Evolutionary conservation across 441 rosid genomes (phyloP).

Genomic region (Pelargonium citronellum): DNA sequence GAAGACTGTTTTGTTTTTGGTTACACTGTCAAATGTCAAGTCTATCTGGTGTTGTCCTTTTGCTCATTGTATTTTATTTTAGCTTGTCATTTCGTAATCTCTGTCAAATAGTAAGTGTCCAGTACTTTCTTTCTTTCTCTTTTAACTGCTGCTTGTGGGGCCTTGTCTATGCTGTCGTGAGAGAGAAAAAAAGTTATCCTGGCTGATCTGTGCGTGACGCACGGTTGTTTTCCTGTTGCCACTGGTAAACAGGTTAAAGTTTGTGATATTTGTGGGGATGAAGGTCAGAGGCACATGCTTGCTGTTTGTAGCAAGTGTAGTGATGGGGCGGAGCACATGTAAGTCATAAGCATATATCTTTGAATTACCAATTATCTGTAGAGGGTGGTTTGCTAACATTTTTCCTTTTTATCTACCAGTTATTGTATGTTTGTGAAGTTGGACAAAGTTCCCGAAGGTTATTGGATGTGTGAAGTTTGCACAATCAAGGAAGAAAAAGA

Average conservation of each 20-base stretch:
- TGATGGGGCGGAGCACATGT: constrained; percentile 41
- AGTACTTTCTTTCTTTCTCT: background rate
- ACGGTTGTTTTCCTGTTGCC: background rate
- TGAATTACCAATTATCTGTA: background rate
- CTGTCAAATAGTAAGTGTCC: background rate
- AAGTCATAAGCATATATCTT: background rate
- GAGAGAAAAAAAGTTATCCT: background rate
- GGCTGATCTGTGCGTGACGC: background rate
- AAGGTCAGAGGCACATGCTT: constrained; percentile 29
- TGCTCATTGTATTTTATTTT: too few relatives aligned
- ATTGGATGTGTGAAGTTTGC: constrained; percentile 37
- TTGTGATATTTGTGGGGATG: constrained; percentile 36
- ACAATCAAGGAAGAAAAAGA: constrained; percentile 9
- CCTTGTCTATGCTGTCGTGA: background rate
- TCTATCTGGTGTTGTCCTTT: too few relatives aligned
- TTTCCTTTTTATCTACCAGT: constrained; percentile 20
- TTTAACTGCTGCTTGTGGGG: background rate
- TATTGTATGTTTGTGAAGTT: constrained; percentile 31
- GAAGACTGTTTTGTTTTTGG: too few relatives aligned
- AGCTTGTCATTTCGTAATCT: too few relatives aligned
- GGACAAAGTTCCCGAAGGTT: constrained; percentile 30
- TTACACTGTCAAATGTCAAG: too few relatives aligned
- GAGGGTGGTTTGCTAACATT: constrained; percentile 10
- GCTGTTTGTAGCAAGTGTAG: constrained; percentile 33
- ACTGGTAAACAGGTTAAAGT: constrained; percentile 28